Conservation (phyloP, 768 basidiomycete species). For the Hypholoma sublateritium region DNA sequence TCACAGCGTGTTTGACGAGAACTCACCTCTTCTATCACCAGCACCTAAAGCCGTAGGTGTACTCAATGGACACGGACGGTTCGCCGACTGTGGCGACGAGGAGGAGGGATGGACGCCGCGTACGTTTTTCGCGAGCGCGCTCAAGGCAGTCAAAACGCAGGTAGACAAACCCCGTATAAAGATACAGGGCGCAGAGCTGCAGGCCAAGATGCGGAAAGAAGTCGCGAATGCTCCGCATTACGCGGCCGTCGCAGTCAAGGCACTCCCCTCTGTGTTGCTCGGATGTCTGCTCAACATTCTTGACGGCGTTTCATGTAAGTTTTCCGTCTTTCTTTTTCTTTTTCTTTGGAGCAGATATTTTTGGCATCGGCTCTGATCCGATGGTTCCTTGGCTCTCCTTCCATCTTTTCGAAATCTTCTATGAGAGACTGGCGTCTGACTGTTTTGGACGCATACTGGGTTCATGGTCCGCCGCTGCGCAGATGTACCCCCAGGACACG, state of each 20-base stretch:
- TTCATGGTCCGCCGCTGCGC: background rate
- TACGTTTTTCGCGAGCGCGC: conserved; percentile 3
- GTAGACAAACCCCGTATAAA: conserved; percentile 6
- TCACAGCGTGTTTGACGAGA: background rate
- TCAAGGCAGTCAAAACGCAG: background rate
- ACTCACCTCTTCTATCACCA: background rate
- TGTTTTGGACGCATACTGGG: background rate
- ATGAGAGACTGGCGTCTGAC: background rate
- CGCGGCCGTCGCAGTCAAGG: conserved; percentile 33
- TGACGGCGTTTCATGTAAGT: conserved; percentile 89
- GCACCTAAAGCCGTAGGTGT: background rate
- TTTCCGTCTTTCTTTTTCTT: conserved; percentile 2
- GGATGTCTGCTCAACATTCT: conserved; percentile 87
- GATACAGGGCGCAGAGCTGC: conserved; percentile 6
- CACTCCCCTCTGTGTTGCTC: conserved; percentile 82
- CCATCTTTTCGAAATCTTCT: conserved; percentile 1
- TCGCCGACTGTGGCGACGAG: conserved; percentile 1
- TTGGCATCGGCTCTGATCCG: background rate
- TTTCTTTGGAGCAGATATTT: background rate
- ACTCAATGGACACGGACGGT: background rate
- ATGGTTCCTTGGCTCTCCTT: background rate
- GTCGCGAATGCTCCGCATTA: conserved; percentile 17
- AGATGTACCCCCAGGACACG: background rate
- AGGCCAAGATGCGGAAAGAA: conserved; percentile 7
- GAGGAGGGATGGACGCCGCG: conserved; percentile 16